Percentiles rank a stretch among this genome's conserved stretches.
Conservation (phyloP, 371 early-diverging fungal species). For the Circinella umbellata region DNA sequence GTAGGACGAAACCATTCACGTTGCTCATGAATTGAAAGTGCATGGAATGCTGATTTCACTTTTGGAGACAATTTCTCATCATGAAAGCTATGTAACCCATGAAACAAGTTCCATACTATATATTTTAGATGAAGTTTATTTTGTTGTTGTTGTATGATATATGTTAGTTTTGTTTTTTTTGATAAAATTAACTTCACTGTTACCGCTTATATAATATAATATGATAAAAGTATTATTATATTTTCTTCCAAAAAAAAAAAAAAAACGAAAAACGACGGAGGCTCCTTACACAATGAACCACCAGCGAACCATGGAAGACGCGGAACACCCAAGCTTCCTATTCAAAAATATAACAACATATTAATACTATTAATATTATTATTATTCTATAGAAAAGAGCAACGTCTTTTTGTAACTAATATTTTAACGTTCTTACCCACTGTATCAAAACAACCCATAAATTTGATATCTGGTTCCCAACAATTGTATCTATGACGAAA, state of each 20-base stretch:
- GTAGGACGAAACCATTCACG: constrained; percentile 46
- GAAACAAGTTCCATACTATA: constrained; percentile 35
- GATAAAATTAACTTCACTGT: too few species aligned
- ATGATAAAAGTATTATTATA: too few species aligned
- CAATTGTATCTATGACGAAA: constrained; percentile 31
- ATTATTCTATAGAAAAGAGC: too few species aligned
- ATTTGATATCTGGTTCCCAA: constrained; percentile 31
- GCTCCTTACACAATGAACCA: constrained; percentile 32
- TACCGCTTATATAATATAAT: too few species aligned
- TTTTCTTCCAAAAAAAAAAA: too few species aligned
- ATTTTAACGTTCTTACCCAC: constrained; percentile 24
- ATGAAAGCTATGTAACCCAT: constrained; percentile 35
- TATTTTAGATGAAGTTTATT: neutral
- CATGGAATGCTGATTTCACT: constrained; percentile 41
- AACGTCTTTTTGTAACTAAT: too few species aligned
- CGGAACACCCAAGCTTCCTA: constrained; percentile 37
- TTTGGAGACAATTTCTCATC: constrained; percentile 36
- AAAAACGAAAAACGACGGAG: neutral
- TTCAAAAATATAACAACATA: neutral
- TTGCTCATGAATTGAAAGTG: constrained; percentile 46
- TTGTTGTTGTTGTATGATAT: too few species aligned
- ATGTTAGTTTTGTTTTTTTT: too few species aligned
- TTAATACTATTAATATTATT: too few species aligned
- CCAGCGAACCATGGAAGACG: constrained; percentile 45
- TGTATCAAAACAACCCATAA: constrained; percentile 48